Conservation (phyloP, 2,329 filamentous ascomycete species). For the Lecanicillium sp. region DNA sequence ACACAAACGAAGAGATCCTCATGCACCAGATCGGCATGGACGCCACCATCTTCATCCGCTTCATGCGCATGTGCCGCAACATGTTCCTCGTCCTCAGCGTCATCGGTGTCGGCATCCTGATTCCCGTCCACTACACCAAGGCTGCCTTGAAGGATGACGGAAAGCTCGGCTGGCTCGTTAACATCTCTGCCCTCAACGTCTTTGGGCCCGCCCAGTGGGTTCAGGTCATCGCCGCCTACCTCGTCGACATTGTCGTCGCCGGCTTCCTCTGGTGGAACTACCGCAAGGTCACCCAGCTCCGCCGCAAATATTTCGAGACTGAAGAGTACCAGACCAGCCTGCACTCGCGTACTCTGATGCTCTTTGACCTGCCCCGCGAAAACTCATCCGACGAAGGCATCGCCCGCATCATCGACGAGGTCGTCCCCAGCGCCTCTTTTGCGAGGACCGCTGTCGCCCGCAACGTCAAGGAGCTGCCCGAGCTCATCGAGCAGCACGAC, state of each 20-base stretch:
- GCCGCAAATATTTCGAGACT: conserved; percentile 76
- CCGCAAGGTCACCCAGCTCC: conserved; percentile 60
- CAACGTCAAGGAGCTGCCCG: conserved; percentile 85
- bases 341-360: conserved; percentile 66
- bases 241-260: conserved; percentile 69
- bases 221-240: conserved; percentile 52
- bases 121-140: conserved; percentile 68
- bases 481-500: conserved; percentile 78
- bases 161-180: conserved; percentile 43
- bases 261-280: conserved; percentile 92
- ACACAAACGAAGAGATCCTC: conserved; percentile 69
- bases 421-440: conserved; percentile 71
- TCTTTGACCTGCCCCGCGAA: conserved; percentile 79
- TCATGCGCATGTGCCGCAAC: conserved; percentile 85
- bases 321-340: conserved; percentile 83
- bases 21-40: conserved; percentile 85
- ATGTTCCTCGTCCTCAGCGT: conserved; percentile 71
- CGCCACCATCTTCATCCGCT: conserved; percentile 82
- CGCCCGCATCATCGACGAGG: conserved; percentile 70
- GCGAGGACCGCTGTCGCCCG: conserved; percentile 78
- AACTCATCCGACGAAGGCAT: conserved; percentile 80
- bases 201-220: conserved; percentile 51
- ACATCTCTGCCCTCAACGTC: conserved; percentile 54
- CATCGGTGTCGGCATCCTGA: conserved; percentile 68
- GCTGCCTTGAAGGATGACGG: conserved; percentile 23